Conservation (phyloP, 2,329 filamentous ascomycete genomes). For the Trichophaea hybrida region DNA sequence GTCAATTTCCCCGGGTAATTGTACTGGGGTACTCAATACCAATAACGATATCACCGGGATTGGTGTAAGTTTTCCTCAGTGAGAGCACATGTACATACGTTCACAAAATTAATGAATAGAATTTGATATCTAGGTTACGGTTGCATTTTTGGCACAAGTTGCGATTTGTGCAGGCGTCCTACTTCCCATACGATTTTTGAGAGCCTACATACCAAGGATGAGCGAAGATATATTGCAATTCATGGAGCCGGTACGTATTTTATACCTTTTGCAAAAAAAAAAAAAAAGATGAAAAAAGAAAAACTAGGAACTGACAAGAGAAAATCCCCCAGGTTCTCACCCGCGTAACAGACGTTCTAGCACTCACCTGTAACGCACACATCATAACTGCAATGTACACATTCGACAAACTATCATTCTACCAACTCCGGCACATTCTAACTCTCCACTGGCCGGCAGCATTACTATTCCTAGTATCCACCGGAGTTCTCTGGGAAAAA, state of each 20-base stretch:
- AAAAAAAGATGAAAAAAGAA: background rate
- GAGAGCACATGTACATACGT: background rate
- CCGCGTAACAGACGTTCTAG: background rate
- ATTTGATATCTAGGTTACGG: background rate
- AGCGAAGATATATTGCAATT: background rate
- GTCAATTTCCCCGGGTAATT: background rate
- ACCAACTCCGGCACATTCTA: background rate
- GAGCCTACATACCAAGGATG: background rate
- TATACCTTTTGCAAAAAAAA: background rate
- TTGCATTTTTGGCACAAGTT: background rate
- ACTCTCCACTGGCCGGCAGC: background rate
- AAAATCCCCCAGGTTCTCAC: background rate
- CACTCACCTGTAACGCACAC: background rate
- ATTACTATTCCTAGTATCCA: background rate
- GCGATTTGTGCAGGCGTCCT: background rate
- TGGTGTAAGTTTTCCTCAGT: background rate
- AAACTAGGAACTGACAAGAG: background rate
- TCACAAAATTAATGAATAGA: background rate
- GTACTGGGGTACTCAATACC: background rate
- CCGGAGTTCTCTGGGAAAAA: background rate
- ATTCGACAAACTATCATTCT: background rate
- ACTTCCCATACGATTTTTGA: background rate
- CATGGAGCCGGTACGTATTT: background rate
- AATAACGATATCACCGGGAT: background rate
- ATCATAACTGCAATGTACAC: background rate